phyloP scores from a whole-genome alignment of 331 rosid species.

The Arachis monticola region DNA sequence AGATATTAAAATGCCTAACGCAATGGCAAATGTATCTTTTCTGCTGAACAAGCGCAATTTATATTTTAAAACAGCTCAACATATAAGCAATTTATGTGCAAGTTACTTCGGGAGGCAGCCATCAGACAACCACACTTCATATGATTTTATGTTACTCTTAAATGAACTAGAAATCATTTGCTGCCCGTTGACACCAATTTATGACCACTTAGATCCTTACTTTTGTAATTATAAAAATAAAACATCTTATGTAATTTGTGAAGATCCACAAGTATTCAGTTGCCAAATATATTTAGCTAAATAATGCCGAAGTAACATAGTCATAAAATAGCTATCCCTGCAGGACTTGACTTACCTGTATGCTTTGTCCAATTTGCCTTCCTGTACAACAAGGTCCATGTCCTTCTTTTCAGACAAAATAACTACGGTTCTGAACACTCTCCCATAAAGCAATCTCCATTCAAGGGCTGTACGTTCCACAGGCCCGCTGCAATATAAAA shows the following conservation, averaged over 20 bases:
- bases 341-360: constrained; percentile 75
- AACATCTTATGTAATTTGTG: constrained; percentile 7
- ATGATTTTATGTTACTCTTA: constrained; percentile 6
- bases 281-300: constrained; percentile 4
- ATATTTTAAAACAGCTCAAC: constrained; percentile 27
- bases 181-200: neutral
- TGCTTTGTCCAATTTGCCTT: constrained; percentile 74
- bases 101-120: constrained; percentile 7
- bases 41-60: constrained; percentile 6
- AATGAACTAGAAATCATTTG: constrained; percentile 8
- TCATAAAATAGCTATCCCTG: constrained; percentile 29
- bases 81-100: constrained; percentile 10
- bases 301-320: constrained; percentile 3
- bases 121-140: neutral
- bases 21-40: neutral
- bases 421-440: constrained; percentile 89
- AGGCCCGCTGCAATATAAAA: constrained; percentile 83
- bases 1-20: constrained; percentile 15
- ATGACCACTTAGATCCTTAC: constrained; percentile 9
- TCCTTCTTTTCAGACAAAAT: constrained; percentile 80
- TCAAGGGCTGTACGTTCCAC: constrained; percentile 98
- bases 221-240: neutral
- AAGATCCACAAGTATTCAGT: neutral
- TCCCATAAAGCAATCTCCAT: constrained; percentile 98
- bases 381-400: constrained; percentile 82